Conservation (phyloP, 768 basidiomycete species). For the Russula virescens region DNA sequence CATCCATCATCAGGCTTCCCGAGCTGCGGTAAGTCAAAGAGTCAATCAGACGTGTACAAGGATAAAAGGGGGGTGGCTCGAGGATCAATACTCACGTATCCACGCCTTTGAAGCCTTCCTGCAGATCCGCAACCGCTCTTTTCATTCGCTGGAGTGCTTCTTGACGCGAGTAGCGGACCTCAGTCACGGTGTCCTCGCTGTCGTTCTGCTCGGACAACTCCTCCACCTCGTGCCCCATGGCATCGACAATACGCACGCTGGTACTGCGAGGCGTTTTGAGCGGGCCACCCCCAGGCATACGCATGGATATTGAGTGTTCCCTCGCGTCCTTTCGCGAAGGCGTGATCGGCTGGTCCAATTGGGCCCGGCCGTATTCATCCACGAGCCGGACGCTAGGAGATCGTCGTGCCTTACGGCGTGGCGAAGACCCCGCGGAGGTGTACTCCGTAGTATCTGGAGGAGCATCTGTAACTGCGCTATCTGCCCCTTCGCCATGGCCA, state of each 20-base stretch:
- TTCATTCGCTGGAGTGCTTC: conserved; percentile 56
- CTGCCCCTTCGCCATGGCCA: neutral
- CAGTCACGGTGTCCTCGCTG: conserved; percentile 24
- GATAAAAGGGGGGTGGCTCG: conserved; percentile 1
- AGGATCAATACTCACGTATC: conserved; percentile 44
- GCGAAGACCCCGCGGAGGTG: conserved; percentile 21
- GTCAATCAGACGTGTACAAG: conserved; percentile 15
- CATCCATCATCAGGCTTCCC: conserved; percentile 35
- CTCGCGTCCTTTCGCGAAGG: conserved; percentile 23
- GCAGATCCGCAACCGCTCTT: conserved; percentile 52
- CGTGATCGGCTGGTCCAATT: conserved; percentile 12
- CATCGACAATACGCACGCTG: conserved; percentile 60
- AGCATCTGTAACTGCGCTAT: neutral
- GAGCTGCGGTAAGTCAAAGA: conserved; percentile 33
- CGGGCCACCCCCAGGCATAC: conserved; percentile 19
- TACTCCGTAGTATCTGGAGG: conserved; percentile 25
- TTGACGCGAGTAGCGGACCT: conserved; percentile 35
- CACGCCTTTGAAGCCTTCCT: conserved; percentile 48
- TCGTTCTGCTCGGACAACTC: conserved; percentile 27
- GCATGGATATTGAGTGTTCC: conserved; percentile 25
- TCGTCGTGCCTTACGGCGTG: conserved; percentile 38
- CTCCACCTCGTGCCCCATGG: conserved; percentile 58
- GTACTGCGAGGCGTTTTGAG: conserved; percentile 31
- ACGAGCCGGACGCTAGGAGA: conserved; percentile 55
- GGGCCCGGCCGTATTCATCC: conserved; percentile 55